Evolutionary conservation across 106 monocot genomes (phyloP).

Genomic region (Posidonia australis): DNA sequence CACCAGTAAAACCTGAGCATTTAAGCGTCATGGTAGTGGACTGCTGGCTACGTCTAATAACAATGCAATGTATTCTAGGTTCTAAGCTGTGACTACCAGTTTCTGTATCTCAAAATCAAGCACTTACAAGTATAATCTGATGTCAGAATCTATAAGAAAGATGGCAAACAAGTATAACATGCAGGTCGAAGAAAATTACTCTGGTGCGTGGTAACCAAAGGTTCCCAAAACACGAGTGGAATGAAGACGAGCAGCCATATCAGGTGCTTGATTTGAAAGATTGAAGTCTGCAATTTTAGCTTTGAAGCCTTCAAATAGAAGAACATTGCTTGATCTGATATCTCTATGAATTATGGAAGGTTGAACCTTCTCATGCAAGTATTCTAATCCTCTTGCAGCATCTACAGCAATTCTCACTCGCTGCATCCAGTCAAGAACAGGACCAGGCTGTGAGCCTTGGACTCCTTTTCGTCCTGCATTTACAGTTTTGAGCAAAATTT

Average conservation of each 20-base stretch:
- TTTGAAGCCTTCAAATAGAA: constrained; percentile 79
- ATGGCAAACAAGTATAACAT: background rate
- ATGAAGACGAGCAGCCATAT: constrained; percentile 96
- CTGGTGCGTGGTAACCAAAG: constrained; percentile 95
- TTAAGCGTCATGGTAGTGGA: no score
- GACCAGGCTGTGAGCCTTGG: constrained; percentile 87
- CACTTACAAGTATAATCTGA: no score
- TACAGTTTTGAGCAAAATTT: background rate
- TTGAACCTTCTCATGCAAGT: constrained; percentile 89
- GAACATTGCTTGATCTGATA: constrained; percentile 86
- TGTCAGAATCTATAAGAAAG: background rate
- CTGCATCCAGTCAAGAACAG: constrained; percentile 76
- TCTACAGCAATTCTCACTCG: constrained; percentile 86
- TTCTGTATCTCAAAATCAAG: no score
- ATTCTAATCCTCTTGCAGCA: constrained; percentile 88
- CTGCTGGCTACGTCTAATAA: no score
- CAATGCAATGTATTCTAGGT: no score
- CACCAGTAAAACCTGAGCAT: no score
- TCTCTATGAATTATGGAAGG: constrained; percentile 83
- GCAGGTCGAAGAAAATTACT: constrained; percentile 15
- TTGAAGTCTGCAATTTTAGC: constrained; percentile 96
- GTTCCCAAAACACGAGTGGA: constrained; percentile 92
- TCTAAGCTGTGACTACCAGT: no score
- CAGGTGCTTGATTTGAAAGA: constrained; percentile 87
- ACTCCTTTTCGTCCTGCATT: constrained; percentile 85